Conservation (phyloP, 2,329 filamentous ascomycete genomes). For the Cladosporium sp. region DNA sequence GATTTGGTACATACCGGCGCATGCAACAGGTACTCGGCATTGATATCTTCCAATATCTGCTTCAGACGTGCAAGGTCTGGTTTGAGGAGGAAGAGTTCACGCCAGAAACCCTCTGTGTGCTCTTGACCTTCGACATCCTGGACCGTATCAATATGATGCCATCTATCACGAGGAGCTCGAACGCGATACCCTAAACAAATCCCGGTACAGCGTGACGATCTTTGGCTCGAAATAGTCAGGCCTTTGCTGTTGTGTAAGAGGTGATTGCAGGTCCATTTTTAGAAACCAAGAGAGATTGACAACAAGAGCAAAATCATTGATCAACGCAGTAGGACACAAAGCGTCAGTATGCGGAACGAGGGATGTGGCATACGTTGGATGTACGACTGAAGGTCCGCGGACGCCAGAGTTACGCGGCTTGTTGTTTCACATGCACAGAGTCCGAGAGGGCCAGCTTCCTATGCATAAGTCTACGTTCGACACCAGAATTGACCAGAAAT, state of each 20-base stretch:
- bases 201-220: slow-evolving; percentile 85
- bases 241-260: slow-evolving; percentile 86
- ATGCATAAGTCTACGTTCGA: not conserved
- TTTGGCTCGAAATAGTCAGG: slow-evolving; percentile 93
- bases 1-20: slow-evolving; percentile 58
- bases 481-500: not conserved
- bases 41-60: slow-evolving; percentile 67
- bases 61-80: slow-evolving; percentile 72
- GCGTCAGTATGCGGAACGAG: not conserved
- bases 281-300: not conserved
- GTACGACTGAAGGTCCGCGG: not conserved
- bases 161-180: no score
- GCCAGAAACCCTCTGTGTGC: slow-evolving; percentile 89
- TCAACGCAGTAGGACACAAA: not conserved
- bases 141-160: not conserved
- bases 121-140: slow-evolving; percentile 65
- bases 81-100: slow-evolving; percentile 87
- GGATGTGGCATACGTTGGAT: slow-evolving; percentile 3
- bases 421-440: slow-evolving; percentile 1
- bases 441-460: no score
- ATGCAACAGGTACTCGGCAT: slow-evolving; percentile 72
- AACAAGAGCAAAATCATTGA: not conserved
- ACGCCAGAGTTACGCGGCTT: not conserved
- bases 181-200: slow-evolving; percentile 64
- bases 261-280: slow-evolving; percentile 57